Conservation (phyloP, 371 early-diverging fungal genomes). For the Circinella umbellata region DNA sequence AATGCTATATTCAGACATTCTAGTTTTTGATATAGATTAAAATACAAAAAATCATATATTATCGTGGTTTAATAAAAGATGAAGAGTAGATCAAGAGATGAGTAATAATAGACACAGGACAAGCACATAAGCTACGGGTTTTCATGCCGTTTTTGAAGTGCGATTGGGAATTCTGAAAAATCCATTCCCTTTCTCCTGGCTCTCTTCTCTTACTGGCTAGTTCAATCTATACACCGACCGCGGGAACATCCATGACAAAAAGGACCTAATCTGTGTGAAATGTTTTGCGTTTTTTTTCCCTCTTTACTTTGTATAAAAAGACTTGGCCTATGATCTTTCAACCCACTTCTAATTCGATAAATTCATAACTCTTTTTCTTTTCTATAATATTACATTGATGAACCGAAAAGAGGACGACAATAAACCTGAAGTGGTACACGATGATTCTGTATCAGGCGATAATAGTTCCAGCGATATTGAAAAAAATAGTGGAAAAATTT, state of each 20-base stretch:
- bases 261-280: slow-evolving; percentile 6
- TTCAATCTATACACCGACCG: slow-evolving; percentile 6
- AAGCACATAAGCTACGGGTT: too few relatives aligned
- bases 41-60: too few relatives aligned
- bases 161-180: too few relatives aligned
- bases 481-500: not conserved
- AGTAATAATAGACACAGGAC: too few relatives aligned
- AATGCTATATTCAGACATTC: too few relatives aligned
- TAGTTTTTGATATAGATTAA: too few relatives aligned
- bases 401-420: not conserved
- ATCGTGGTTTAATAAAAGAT: too few relatives aligned
- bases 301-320: not conserved
- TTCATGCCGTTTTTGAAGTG: too few relatives aligned
- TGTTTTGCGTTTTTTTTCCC: not conserved
- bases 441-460: not conserved
- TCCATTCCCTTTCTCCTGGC: not conserved
- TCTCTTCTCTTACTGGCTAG: slow-evolving; percentile 6
- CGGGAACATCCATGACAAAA: slow-evolving; percentile 7
- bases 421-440: not conserved
- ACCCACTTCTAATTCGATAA: not conserved
- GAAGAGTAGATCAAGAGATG: too few relatives aligned
- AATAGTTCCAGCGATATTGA: not conserved
- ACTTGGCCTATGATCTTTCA: not conserved
- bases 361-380: not conserved
- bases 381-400: not conserved